Percentiles rank a stretch among this genome's conserved stretches.
Evolutionary conservation across 805 yeast genomes (phyloP).

Genomic region (Kregervanrija delftensis): DNA sequence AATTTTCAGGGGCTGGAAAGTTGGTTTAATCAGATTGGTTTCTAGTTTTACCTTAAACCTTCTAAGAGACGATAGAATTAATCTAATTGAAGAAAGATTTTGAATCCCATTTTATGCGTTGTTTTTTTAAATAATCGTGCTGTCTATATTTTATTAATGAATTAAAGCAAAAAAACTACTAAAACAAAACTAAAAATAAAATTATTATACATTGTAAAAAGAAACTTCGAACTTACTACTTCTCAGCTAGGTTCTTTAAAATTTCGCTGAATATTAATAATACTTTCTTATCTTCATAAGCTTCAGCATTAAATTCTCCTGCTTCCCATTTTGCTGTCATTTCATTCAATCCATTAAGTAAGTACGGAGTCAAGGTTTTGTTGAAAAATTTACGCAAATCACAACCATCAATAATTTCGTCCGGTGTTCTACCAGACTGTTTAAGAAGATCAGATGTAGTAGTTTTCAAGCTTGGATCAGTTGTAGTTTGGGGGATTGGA

Average conservation of each 20-base stretch:
- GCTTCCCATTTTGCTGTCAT: conserved; percentile 18
- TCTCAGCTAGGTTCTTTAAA: conserved; percentile 5
- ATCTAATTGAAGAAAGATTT: conserved; percentile 36
- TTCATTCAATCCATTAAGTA: conserved; percentile 36
- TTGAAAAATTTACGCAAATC: conserved; percentile 44
- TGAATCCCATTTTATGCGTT: conserved; percentile 4
- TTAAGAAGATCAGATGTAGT: conserved; percentile 4
- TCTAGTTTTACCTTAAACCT: conserved; percentile 79
- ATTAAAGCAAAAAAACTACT: too few species aligned
- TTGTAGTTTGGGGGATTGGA: conserved; percentile 17
- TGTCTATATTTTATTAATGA: background rate
- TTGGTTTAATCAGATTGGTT: conserved; percentile 69
- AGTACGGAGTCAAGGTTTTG: conserved; percentile 37
- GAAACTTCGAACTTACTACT: background rate
- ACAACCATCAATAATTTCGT: conserved; percentile 49
- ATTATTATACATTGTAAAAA: too few species aligned
- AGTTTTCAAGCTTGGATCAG: background rate
- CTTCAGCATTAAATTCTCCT: conserved; percentile 8
- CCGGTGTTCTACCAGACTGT: conserved; percentile 12
- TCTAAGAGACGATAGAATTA: conserved; percentile 41
- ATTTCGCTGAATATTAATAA: conserved; percentile 10
- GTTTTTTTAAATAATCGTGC: background rate
- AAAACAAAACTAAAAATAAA: too few species aligned
- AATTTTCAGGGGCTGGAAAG: conserved; percentile 87
- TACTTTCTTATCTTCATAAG: conserved; percentile 3